Evolutionary conservation across 768 basidiomycete species (phyloP).

Genomic region (Boletellus ananiceps): DNA sequence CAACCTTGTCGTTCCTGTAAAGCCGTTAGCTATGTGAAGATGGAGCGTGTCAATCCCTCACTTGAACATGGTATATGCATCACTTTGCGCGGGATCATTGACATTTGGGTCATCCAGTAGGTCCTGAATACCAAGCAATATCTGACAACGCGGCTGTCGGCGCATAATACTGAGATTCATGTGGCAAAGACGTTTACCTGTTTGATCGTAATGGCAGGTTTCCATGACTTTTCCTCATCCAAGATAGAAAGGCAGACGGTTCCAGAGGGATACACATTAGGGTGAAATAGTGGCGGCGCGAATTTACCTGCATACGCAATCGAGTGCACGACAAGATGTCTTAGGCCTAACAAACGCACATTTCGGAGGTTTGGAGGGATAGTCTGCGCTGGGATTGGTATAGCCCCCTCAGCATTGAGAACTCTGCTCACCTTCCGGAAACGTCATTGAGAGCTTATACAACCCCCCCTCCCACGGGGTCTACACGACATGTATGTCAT

Average conservation of each 20-base stretch:
- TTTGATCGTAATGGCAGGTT: constrained; percentile 98
- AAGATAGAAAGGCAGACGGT: constrained; percentile 97
- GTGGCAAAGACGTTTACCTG: constrained; percentile 53
- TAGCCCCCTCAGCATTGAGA: not conserved
- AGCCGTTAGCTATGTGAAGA: constrained; percentile 6
- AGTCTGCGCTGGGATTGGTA: constrained; percentile 50
- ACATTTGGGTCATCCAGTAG: constrained; percentile 94
- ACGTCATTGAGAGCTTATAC: constrained; percentile 89
- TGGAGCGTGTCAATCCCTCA: constrained; percentile 38
- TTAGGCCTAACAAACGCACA: constrained; percentile 45
- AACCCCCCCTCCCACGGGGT: constrained; percentile 97
- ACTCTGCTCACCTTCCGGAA: constrained; percentile 78
- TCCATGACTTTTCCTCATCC: constrained; percentile 99
- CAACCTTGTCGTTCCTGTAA: constrained; percentile 82
- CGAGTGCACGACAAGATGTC: not conserved
- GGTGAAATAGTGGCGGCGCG: constrained; percentile 91
- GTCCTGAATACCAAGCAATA: constrained; percentile 93
- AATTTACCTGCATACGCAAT: constrained; percentile 76
- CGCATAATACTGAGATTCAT: not conserved
- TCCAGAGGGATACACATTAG: constrained; percentile 98
- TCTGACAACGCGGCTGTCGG: constrained; percentile 43
- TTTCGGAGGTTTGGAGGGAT: constrained; percentile 93
- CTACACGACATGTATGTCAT: constrained; percentile 40
- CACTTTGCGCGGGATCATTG: constrained; percentile 95
- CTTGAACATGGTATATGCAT: constrained; percentile 99